These are phyloP conservation scores for Triangularia setosa DNA, from an alignment of 2,329 filamentous ascomycete genomes.

Conservation along the genomic window DNA sequence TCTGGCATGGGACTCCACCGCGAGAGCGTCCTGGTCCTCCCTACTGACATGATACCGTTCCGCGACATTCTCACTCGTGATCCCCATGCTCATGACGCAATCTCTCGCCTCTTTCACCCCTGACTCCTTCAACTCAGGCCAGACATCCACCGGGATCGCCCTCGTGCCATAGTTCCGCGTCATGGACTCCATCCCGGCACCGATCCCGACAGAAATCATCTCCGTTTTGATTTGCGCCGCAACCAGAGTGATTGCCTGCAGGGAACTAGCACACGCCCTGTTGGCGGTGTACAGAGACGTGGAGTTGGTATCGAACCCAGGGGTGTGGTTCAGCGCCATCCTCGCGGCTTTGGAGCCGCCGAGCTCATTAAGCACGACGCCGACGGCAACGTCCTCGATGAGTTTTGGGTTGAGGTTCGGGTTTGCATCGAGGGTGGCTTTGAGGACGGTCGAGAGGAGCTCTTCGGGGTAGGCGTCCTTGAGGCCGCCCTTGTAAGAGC, in stretches of 20 bases:
- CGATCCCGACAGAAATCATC: slow-evolving; percentile 69
- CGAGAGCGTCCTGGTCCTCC: slow-evolving; percentile 78
- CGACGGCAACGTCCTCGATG: slow-evolving; percentile 79
- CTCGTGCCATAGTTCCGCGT: slow-evolving; percentile 80
- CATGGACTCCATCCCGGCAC: slow-evolving; percentile 95
- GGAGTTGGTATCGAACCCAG: slow-evolving; percentile 59
- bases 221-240: slow-evolving; percentile 73
- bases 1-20: slow-evolving; percentile 67
- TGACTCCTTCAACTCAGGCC: slow-evolving; percentile 67
- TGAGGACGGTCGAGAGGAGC: slow-evolving; percentile 65
- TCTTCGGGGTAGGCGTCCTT: slow-evolving; percentile 90
- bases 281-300: slow-evolving; percentile 85
- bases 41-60: slow-evolving; percentile 68
- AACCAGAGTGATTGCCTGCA: slow-evolving; percentile 72
- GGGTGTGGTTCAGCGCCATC: slow-evolving; percentile 81
- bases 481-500: slow-evolving; percentile 76
- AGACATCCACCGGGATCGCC: slow-evolving; percentile 80
- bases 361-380: slow-evolving; percentile 85
- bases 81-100: slow-evolving; percentile 91
- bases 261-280: slow-evolving; percentile 74
- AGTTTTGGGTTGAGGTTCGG: slow-evolving; percentile 66
- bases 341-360: slow-evolving; percentile 86
- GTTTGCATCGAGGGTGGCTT: slow-evolving; percentile 66
- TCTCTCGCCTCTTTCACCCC: slow-evolving; percentile 67
- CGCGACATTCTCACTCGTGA: slow-evolving; percentile 87